Evolutionary conservation across 306 rosid species (phyloP).

Genomic region (Cucumis sativus): DNA sequence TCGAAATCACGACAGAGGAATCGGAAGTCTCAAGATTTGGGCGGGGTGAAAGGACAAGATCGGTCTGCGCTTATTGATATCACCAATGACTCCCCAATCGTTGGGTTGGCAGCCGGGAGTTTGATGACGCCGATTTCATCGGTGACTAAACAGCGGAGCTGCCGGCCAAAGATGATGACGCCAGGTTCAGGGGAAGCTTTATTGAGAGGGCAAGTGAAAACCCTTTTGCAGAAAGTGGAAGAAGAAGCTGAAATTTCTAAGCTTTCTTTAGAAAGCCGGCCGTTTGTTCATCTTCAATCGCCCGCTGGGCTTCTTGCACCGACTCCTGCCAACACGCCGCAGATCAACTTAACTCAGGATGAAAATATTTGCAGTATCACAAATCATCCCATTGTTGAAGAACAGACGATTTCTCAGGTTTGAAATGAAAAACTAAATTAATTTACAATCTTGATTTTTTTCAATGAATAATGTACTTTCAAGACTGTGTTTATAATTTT

Average conservation of each 20-base stretch:
- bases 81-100: slow-evolving; percentile 88
- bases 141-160: slow-evolving; percentile 28
- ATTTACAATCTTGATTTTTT: no score
- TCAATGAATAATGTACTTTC: no score
- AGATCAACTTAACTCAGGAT: slow-evolving; percentile 29
- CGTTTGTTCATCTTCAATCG: slow-evolving; percentile 37
- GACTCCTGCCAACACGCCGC: slow-evolving; percentile 86
- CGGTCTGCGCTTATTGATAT: slow-evolving; percentile 57
- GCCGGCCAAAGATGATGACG: slow-evolving; percentile 36
- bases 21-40: slow-evolving; percentile 21
- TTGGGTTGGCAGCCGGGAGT: slow-evolving; percentile 50
- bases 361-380: background rate
- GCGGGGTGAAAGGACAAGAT: slow-evolving; percentile 26
- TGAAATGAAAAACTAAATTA: background rate
- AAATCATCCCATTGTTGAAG: slow-evolving; percentile 28
- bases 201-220: slow-evolving; percentile 90
- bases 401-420: slow-evolving; percentile 53
- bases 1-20: slow-evolving; percentile 38
- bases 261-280: slow-evolving; percentile 35
- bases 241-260: slow-evolving; percentile 78
- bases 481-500: background rate
- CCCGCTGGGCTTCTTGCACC: slow-evolving; percentile 61
- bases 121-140: slow-evolving; percentile 48
- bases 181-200: slow-evolving; percentile 93
- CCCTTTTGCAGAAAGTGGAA: slow-evolving; percentile 76